Evolutionary conservation across 1,284 basidiomycete genomes (phyloP).

Genomic region (Trichosporon faecale): DNA sequence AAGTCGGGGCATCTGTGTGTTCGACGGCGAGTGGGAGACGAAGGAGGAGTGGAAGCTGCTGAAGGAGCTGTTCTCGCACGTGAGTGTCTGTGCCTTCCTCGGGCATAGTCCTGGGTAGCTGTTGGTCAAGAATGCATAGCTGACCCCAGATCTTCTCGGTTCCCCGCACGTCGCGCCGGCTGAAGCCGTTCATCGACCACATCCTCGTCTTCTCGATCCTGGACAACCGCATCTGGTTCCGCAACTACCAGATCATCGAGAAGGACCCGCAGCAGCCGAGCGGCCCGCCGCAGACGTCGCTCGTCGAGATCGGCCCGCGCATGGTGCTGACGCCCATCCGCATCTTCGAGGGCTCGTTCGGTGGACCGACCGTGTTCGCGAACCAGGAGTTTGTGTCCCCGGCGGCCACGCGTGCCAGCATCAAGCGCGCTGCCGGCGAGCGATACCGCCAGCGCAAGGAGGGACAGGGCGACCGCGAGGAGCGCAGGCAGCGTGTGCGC

Average conservation of each 20-base stretch:
- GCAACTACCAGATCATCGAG: constrained; percentile 74
- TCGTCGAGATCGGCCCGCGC: constrained; percentile 93
- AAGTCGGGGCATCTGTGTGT: constrained; percentile 84
- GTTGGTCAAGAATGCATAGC: not conserved
- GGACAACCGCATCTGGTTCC: constrained; percentile 98
- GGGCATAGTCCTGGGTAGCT: not conserved
- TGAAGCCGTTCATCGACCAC: constrained; percentile 98
- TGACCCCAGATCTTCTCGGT: constrained; percentile 82
- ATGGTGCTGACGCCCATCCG: constrained; percentile 97
- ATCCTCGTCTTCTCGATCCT: constrained; percentile 93
- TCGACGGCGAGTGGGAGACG: constrained; percentile 87
- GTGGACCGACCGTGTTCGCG: constrained; percentile 91
- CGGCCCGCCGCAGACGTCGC: constrained; percentile 59
- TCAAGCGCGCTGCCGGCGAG: constrained; percentile 69
- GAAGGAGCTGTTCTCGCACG: constrained; percentile 96
- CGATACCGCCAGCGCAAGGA: constrained; percentile 79
- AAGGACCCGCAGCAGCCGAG: constrained; percentile 61
- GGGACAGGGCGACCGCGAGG: constrained; percentile 65
- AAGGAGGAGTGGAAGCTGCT: constrained; percentile 79
- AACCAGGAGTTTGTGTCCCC: constrained; percentile 95
- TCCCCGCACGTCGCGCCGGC: constrained; percentile 78
- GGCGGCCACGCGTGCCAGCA: constrained; percentile 69
- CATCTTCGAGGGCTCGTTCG: constrained; percentile 96
- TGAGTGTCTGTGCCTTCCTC: constrained; percentile 54
- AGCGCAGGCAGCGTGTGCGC: constrained; percentile 65